Evolutionary conservation across 352 stramenopile genomes (phyloP).

Genomic region (Phytophthora citricola): DNA sequence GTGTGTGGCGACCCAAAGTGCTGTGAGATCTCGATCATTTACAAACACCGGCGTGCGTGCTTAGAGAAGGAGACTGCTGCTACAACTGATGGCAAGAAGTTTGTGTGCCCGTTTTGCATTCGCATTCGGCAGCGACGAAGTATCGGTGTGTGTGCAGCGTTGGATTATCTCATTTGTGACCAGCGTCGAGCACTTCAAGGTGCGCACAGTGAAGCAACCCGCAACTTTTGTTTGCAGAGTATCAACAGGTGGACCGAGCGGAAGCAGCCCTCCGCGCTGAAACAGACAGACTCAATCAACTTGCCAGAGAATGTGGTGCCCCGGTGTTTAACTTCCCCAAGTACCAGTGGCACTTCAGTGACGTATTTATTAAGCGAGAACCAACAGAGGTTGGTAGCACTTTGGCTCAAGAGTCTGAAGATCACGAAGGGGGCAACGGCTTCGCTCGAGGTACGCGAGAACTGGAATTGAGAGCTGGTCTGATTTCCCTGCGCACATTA

Average conservation of each 20-base stretch:
- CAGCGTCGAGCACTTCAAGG: slow-evolving; percentile 35
- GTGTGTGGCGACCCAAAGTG: slow-evolving; percentile 40
- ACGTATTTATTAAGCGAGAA: slow-evolving; percentile 43
- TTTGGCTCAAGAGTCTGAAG: not conserved
- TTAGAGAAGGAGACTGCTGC: slow-evolving; percentile 20
- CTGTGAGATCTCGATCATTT: slow-evolving; percentile 28
- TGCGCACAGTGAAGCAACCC: slow-evolving; percentile 31
- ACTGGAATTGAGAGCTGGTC: not conserved
- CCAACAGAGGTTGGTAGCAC: not conserved
- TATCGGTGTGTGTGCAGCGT: slow-evolving; percentile 30
- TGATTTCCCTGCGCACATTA: not conserved
- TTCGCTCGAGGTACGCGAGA: slow-evolving; percentile 17
- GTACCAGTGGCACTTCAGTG: slow-evolving; percentile 47
- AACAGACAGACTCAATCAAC: slow-evolving; percentile 41
- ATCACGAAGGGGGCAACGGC: slow-evolving; percentile 3
- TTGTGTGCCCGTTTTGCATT: slow-evolving; percentile 54
- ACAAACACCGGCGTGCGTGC: slow-evolving; percentile 40
- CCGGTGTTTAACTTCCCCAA: slow-evolving; percentile 49
- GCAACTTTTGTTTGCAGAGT: slow-evolving; percentile 49
- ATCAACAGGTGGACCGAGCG: slow-evolving; percentile 40
- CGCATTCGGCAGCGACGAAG: slow-evolving; percentile 43
- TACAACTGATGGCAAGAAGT: slow-evolving; percentile 15
- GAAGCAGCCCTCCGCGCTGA: slow-evolving; percentile 26
- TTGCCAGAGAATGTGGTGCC: slow-evolving; percentile 35
- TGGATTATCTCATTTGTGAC: slow-evolving; percentile 44